A percentile compares a stretch with the other conserved stretches of the same genome.
phyloP scores from a whole-genome alignment of 768 basidiomycete species.

The Lentinula sp. region DNA sequence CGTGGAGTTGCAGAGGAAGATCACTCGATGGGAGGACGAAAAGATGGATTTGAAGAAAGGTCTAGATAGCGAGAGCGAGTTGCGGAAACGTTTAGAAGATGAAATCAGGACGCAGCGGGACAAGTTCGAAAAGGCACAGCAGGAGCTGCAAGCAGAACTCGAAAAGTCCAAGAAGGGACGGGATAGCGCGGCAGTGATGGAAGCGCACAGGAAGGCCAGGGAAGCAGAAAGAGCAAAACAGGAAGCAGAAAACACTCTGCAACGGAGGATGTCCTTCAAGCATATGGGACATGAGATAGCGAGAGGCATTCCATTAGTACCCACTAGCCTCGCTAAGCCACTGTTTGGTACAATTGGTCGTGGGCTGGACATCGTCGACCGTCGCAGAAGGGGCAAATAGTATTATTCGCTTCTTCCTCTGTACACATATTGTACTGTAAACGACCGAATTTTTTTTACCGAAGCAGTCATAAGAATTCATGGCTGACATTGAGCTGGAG shows the following conservation, averaged over 20 bases:
- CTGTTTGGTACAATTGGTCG: not conserved
- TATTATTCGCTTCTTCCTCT: too few relatives aligned
- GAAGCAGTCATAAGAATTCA: too few relatives aligned
- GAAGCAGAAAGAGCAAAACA: not conserved
- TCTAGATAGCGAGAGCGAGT: not conserved
- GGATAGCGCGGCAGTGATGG: slow-evolving; percentile 14
- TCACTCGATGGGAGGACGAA: not conserved
- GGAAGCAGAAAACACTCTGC: not conserved
- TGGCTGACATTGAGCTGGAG: too few relatives aligned
- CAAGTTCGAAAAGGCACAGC: slow-evolving; percentile 16
- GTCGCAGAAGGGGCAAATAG: not conserved
- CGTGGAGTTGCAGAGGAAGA: not conserved
- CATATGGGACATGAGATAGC: not conserved
- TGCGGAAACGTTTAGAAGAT: not conserved
- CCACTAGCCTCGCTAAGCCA: not conserved
- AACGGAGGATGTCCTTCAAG: not conserved
- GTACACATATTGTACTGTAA: too few relatives aligned
- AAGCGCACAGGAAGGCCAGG: not conserved
- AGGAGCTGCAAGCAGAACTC: slow-evolving; percentile 19
- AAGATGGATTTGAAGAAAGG: slow-evolving; percentile 1
- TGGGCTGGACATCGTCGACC: not conserved
- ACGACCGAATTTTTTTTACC: too few relatives aligned
- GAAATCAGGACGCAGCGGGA: slow-evolving; percentile 8
- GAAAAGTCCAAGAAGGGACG: slow-evolving; percentile 20
- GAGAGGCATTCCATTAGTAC: not conserved